Percentiles rank a stretch among this genome's conserved stretches.
Conservation (phyloP, 495 filamentous ascomycete species). For the Pseudotulostoma volvatum region DNA sequence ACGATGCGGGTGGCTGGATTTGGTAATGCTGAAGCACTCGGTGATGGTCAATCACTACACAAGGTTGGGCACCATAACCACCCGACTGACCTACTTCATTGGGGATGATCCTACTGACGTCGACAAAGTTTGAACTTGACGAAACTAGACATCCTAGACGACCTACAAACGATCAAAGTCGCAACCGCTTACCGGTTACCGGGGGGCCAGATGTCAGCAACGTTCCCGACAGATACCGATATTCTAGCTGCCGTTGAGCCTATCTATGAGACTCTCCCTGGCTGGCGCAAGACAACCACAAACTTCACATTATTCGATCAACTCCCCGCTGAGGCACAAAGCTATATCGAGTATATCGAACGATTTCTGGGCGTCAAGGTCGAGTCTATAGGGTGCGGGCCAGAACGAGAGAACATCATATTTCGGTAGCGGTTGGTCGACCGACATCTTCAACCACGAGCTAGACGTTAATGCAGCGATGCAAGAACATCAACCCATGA, state of each 20-base stretch:
- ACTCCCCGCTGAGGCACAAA: constrained; percentile 55
- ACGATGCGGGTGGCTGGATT: constrained; percentile 80
- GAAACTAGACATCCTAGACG: constrained; percentile 78
- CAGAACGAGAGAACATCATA: constrained; percentile 52
- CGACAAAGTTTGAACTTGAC: constrained; percentile 64
- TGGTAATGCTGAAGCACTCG: constrained; percentile 72
- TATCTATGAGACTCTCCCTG: constrained; percentile 58
- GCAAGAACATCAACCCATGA: too few species aligned
- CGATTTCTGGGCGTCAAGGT: constrained; percentile 48
- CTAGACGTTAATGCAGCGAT: too few species aligned
- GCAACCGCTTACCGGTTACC: constrained; percentile 51
- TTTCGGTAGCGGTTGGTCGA: constrained; percentile 32
- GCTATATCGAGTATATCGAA: constrained; percentile 68
- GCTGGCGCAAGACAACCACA: constrained; percentile 62
- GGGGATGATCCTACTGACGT: too few species aligned
- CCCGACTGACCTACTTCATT: too few species aligned
- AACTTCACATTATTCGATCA: constrained; percentile 42
- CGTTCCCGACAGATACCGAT: constrained; percentile 56
- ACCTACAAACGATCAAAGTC: constrained; percentile 65
- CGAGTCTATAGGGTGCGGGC: constrained; percentile 68
- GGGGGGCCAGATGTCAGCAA: constrained; percentile 34
- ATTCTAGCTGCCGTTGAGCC: constrained; percentile 39
- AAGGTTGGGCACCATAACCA: too few species aligned
- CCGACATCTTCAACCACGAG: too few species aligned
- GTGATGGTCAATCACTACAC: constrained; percentile 58